phyloP scores from a whole-genome alignment of 306 rosid genomes.

The Begonia loranthoides region DNA sequence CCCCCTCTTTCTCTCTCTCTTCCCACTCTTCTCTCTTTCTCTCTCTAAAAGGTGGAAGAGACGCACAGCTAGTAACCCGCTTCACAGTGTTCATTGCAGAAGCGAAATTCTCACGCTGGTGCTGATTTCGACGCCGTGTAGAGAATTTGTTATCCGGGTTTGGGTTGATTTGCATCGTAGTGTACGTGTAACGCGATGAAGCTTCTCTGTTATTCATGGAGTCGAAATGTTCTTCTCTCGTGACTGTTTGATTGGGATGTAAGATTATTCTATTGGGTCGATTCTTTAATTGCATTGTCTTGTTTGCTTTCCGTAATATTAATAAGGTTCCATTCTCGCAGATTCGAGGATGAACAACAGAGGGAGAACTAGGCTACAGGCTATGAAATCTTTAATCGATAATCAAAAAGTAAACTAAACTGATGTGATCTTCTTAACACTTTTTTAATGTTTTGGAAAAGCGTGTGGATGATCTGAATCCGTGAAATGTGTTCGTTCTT shows the following conservation, averaged over 20 bases:
- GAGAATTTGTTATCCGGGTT: constrained; percentile 10
- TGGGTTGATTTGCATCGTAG: background rate
- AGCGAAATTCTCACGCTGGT: too few species aligned
- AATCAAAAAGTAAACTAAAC: constrained; percentile 31
- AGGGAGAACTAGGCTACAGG: constrained; percentile 26
- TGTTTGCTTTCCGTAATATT: background rate
- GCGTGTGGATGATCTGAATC: too few species aligned
- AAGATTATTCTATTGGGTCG: background rate
- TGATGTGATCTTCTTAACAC: too few species aligned
- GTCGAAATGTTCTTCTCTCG: background rate
- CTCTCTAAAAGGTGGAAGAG: background rate
- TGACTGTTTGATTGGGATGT: background rate
- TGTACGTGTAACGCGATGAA: background rate
- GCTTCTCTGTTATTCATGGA: background rate
- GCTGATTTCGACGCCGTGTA: background rate
- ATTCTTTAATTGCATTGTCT: constrained; percentile 10
- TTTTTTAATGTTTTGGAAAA: too few species aligned
- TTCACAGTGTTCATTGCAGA: too few species aligned
- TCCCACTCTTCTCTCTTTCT: constrained; percentile 6
- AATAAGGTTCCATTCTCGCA: constrained; percentile 9
- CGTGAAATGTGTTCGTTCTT: background rate
- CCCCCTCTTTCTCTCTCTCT: too few species aligned
- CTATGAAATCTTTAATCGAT: constrained; percentile 32
- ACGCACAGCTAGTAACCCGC: background rate
- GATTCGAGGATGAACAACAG: constrained; percentile 44